Conservation (phyloP, 2,329 filamentous ascomycete genomes). For the Stylonectria norvegica region DNA sequence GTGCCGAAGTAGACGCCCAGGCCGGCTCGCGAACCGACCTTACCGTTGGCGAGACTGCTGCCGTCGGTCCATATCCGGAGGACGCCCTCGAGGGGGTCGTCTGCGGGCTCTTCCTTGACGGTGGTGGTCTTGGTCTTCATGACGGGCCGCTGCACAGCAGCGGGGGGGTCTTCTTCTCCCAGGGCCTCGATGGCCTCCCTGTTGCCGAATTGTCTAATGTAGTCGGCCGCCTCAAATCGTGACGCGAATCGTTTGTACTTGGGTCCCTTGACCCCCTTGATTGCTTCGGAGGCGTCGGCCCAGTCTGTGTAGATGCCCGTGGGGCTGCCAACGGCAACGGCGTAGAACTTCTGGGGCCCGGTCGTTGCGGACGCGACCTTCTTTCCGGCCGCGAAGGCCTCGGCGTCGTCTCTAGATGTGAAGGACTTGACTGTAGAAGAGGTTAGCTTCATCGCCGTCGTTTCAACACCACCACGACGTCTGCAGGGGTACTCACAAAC, state of each 20-base stretch:
- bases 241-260: conserved; percentile 69
- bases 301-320: conserved; percentile 63
- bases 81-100: conserved; percentile 19
- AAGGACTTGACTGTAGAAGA: conserved; percentile 72
- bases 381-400: conserved; percentile 68
- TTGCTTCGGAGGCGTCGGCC: conserved; percentile 68
- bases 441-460: conserved; percentile 7
- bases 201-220: conserved; percentile 55
- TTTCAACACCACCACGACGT: background rate
- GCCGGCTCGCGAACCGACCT: conserved; percentile 52
- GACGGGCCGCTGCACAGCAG: conserved; percentile 16
- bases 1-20: conserved; percentile 62
- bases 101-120: conserved; percentile 25
- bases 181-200: conserved; percentile 41
- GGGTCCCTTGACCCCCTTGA: conserved; percentile 67
- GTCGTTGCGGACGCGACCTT: conserved; percentile 36
- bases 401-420: conserved; percentile 67
- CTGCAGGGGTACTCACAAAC: conserved; percentile 55
- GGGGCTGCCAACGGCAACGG: conserved; percentile 55
- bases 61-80: conserved; percentile 59
- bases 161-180: conserved; percentile 28
- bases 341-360: conserved; percentile 53
- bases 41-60: conserved; percentile 58
- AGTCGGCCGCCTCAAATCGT: conserved; percentile 71
- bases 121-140: conserved; percentile 23